A percentile compares a stretch with the other conserved stretches of the same genome.
phyloP scores from a whole-genome alignment of 305 asterid genomes.

The Caryopteris hybrid region DNA sequence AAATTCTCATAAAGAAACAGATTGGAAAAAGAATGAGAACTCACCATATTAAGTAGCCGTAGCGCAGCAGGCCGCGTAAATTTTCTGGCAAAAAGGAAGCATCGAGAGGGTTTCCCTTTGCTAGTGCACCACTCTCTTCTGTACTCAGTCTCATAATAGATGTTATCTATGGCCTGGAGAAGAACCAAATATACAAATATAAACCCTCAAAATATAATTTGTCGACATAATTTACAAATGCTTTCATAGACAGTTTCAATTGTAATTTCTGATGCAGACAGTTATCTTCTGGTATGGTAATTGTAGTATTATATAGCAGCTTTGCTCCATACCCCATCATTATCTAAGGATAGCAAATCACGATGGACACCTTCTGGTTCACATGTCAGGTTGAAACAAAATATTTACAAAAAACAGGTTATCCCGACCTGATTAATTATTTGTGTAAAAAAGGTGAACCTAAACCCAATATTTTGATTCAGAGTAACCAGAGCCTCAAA shows the following conservation, averaged over 20 bases:
- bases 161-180: constrained; percentile 70
- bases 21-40: constrained; percentile 11
- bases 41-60: constrained; percentile 77
- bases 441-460: too few relatives aligned
- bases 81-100: constrained; percentile 93
- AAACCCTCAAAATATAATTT: neutral
- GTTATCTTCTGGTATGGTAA: neutral
- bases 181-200: neutral
- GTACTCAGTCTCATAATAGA: constrained; percentile 80
- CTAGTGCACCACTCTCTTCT: constrained; percentile 98
- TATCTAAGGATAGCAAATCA: too few relatives aligned
- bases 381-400: too few relatives aligned
- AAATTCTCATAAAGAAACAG: neutral
- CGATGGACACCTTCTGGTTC: too few relatives aligned
- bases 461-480: too few relatives aligned
- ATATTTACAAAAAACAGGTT: too few relatives aligned
- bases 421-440: too few relatives aligned
- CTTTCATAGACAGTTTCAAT: neutral
- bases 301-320: neutral
- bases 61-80: constrained; percentile 87
- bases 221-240: neutral
- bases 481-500: too few relatives aligned
- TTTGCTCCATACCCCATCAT: neutral
- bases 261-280: neutral
- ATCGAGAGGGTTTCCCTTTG: constrained; percentile 81